Evolutionary conservation across 768 basidiomycete genomes (phyloP).

Genomic region (Leccinellum luteum): DNA sequence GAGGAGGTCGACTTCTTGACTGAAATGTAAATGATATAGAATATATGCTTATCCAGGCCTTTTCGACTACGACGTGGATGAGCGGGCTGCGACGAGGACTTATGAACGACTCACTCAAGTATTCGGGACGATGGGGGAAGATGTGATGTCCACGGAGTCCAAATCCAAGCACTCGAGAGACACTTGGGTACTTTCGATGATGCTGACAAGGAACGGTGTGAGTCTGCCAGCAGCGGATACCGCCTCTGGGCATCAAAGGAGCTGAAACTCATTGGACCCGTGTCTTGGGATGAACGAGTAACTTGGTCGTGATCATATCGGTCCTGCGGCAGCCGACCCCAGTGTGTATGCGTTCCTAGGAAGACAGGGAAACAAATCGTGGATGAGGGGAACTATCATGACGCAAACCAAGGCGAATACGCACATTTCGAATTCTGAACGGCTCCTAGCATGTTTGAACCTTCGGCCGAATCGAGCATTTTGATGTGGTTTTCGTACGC

Average conservation of each 20-base stretch:
- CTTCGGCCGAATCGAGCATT: constrained; percentile 46
- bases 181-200: constrained; percentile 52
- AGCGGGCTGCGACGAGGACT: too few species aligned
- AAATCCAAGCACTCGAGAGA: constrained; percentile 49
- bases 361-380: neutral
- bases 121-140: constrained; percentile 46
- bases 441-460: constrained; percentile 34
- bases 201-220: constrained; percentile 23
- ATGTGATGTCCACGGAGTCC: constrained; percentile 50
- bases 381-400: neutral
- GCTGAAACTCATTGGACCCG: constrained; percentile 25
- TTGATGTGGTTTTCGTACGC: constrained; percentile 54
- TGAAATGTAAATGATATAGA: neutral
- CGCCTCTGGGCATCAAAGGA: neutral
- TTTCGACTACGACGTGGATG: constrained; percentile 40
- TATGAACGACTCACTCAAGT: constrained; percentile 18
- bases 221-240: neutral
- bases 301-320: constrained; percentile 53
- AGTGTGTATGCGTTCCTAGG: constrained; percentile 14
- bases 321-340: constrained; percentile 47
- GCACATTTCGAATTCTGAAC: constrained; percentile 53
- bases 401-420: neutral
- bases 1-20: neutral
- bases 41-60: constrained; percentile 38
- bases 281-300: constrained; percentile 44